Conservation (phyloP, 306 rosid species). For the Medicago ruthenica region DNA sequence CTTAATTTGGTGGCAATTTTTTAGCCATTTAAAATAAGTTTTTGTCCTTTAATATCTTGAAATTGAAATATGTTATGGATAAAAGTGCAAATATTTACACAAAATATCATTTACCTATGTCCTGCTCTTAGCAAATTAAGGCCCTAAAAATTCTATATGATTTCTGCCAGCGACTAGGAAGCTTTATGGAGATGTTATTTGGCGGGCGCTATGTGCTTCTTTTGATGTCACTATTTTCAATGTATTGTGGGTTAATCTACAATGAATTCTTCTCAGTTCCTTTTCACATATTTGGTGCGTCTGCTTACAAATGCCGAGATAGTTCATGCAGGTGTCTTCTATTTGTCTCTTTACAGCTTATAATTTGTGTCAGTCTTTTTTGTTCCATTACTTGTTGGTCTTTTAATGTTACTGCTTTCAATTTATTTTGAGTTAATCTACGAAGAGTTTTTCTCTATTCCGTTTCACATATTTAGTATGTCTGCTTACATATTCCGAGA, state of each 20-base stretch:
- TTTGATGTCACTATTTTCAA: constrained; percentile 93
- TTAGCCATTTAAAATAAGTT: background rate
- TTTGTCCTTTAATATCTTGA: constrained; percentile 22
- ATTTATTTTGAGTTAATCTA: constrained; percentile 92
- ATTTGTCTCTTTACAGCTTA: constrained; percentile 41
- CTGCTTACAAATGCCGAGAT: constrained; percentile 94
- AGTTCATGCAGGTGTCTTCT: constrained; percentile 67
- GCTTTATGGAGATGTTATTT: constrained; percentile 99
- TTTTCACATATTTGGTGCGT: constrained; percentile 88
- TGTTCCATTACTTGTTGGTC: background rate
- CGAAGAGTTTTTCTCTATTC: constrained; percentile 95
- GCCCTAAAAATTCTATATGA: constrained; percentile 27
- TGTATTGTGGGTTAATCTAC: constrained; percentile 97
- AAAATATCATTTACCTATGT: constrained; percentile 20
- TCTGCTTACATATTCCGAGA: constrained; percentile 87
- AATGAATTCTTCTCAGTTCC: constrained; percentile 99
- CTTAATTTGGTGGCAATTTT: constrained; percentile 22
- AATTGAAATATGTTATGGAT: constrained; percentile 23
- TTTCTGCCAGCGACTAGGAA: constrained; percentile 85
- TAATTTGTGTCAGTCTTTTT: constrained; percentile 29
- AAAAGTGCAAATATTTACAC: constrained; percentile 20
- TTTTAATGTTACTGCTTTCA: constrained; percentile 80
- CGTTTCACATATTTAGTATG: constrained; percentile 67
- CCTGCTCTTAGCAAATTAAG: constrained; percentile 16
- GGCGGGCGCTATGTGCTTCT: constrained; percentile 98